These are phyloP conservation scores for Hypoxylon sp. DNA, from an alignment of 2,329 filamentous ascomycete species.

Conservation along the genomic window DNA sequence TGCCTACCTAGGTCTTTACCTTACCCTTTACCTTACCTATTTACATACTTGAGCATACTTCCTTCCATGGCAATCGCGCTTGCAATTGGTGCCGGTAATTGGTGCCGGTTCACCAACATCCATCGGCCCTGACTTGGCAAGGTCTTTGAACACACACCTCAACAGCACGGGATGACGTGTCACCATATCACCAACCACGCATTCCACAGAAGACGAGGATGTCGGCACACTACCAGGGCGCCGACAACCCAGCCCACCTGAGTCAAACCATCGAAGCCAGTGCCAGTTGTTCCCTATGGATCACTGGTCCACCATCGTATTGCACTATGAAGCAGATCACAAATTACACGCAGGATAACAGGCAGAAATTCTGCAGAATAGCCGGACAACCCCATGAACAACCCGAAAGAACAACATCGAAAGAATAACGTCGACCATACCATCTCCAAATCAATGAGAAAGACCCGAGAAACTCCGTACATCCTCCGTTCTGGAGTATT, in stretches of 20 bases:
- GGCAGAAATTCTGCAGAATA: background rate
- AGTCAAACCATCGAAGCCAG: background rate
- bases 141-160: background rate
- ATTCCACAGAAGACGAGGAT: background rate
- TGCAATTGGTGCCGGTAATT: background rate
- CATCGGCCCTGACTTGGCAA: background rate
- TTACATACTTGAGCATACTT: background rate
- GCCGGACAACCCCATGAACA: background rate
- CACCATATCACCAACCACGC: background rate
- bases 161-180: background rate
- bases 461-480: background rate
- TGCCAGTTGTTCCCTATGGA: background rate
- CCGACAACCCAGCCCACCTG: background rate
- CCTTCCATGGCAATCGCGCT: background rate
- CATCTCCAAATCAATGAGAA: background rate
- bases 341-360: background rate
- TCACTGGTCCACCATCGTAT: background rate
- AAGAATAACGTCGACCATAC: too few species aligned
- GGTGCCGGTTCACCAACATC: background rate
- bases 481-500: slow-evolving; percentile 25
- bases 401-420: too few species aligned
- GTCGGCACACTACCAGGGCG: background rate
- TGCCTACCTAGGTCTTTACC: too few species aligned
- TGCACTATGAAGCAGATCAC: background rate
- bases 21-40: too few species aligned